A percentile compares a stretch with the other conserved stretches of the same genome.
Conservation (phyloP, 2,329 filamentous ascomycete species). For the Trichoderma atroviride region DNA sequence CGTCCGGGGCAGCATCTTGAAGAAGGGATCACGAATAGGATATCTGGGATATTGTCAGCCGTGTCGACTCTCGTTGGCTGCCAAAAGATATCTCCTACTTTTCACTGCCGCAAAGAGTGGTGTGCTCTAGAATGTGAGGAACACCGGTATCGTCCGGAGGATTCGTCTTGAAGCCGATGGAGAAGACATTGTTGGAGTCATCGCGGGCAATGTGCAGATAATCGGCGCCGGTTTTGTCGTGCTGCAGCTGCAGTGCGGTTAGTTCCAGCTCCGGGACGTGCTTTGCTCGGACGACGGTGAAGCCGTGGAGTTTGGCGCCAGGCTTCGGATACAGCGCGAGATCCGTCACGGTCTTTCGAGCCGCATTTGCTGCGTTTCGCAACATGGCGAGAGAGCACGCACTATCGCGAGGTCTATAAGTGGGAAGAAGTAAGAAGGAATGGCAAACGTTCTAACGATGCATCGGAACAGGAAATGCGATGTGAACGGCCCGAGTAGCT, state of each 20-base stretch:
- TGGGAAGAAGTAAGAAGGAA: not conserved
- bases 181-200: conserved; percentile 99
- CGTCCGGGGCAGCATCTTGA: conserved; percentile 98
- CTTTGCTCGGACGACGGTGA: conserved; percentile 85
- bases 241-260: conserved; percentile 85
- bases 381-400: conserved; percentile 46
- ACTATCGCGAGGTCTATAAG: not conserved
- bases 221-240: conserved; percentile 94
- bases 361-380: conserved; percentile 54
- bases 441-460: conserved; percentile 14
- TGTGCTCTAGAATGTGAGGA: conserved; percentile 96
- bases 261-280: conserved; percentile 93
- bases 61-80: conserved; percentile 22
- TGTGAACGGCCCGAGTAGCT: not conserved
- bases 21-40: conserved; percentile 98
- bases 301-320: conserved; percentile 88
- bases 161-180: conserved; percentile 98
- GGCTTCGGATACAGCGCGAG: conserved; percentile 74
- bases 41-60: conserved; percentile 61
- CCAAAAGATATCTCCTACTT: conserved; percentile 59
- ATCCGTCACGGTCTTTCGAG: conserved; percentile 71
- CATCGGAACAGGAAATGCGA: conserved; percentile 1
- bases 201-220: conserved; percentile 94
- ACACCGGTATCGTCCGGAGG: conserved; percentile 95
- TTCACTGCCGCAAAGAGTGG: conserved; percentile 90